A percentile compares a stretch with the other conserved stretches of the same genome.
Conservation (phyloP, 495 filamentous ascomycete species). For the Aspergillus olivimuriae region DNA sequence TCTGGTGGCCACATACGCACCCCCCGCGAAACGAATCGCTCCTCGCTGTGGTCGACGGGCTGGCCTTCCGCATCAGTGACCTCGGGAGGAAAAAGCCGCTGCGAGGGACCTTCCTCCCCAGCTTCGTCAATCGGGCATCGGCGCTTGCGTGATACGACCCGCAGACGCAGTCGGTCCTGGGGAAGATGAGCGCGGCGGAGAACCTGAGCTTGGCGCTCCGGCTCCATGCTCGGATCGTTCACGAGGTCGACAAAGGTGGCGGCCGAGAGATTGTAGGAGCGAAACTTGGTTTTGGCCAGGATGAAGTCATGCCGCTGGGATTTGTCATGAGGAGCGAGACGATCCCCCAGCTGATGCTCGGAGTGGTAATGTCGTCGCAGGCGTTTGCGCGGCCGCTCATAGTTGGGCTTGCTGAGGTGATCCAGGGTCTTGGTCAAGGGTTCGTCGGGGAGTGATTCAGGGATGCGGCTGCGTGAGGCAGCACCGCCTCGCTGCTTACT, state of each 20-base stretch:
- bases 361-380: constrained; percentile 34
- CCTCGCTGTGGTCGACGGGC: constrained; percentile 29
- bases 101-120: constrained; percentile 24
- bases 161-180: constrained; percentile 46
- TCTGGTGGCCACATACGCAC: constrained; percentile 57
- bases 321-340: constrained; percentile 23
- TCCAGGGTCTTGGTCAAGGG: constrained; percentile 25
- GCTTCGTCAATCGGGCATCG: constrained; percentile 32
- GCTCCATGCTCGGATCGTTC: constrained; percentile 41
- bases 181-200: no score
- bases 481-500: constrained; percentile 5
- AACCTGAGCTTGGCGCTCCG: constrained; percentile 28
- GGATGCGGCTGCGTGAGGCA: constrained; percentile 4
- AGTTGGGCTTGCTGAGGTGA: constrained; percentile 29
- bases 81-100: constrained; percentile 26
- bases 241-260: constrained; percentile 64
- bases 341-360: constrained; percentile 38
- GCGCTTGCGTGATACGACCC: constrained; percentile 42
- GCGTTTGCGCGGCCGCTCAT: constrained; percentile 33
- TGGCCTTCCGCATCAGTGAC: constrained; percentile 16
- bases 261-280: constrained; percentile 51
- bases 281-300: constrained; percentile 51
- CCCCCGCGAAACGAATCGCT: constrained; percentile 43
- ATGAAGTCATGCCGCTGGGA: constrained; percentile 42
- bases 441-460: constrained; percentile 19